A percentile compares a stretch with the other conserved stretches of the same genome.
These are phyloP conservation scores for Metrosideros polymorpha DNA, from an alignment of 441 rosid species.

Conservation along the genomic window DNA sequence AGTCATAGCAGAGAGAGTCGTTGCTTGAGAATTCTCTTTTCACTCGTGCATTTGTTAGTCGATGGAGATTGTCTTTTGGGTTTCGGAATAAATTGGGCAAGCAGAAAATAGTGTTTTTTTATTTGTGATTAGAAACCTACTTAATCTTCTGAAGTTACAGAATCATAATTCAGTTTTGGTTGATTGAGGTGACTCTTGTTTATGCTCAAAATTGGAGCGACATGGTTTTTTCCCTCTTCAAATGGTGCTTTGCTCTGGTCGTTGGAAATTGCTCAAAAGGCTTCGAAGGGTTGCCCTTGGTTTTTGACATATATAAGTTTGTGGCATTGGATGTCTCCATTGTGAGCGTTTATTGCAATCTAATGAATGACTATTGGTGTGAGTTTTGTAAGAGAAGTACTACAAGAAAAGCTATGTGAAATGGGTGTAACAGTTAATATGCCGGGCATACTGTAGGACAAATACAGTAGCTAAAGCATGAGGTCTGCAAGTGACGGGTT, in stretches of 20 bases:
- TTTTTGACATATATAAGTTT: background rate
- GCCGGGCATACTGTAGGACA: background rate
- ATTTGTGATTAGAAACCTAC: background rate
- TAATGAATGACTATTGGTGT: background rate
- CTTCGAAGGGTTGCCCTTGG: background rate
- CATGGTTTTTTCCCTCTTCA: background rate
- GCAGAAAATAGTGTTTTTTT: background rate
- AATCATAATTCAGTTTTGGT: background rate
- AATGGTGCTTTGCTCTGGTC: background rate
- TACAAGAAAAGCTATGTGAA: background rate
- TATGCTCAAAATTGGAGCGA: background rate
- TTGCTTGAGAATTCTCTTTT: background rate
- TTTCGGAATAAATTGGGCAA: background rate
- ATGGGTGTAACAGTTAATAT: background rate
- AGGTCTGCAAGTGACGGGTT: background rate
- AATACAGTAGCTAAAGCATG: background rate
- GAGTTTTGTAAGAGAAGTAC: background rate
- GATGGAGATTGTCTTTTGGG: background rate
- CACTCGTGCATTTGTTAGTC: background rate
- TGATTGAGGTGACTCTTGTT: background rate
- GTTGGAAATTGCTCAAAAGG: background rate
- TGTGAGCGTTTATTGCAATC: background rate
- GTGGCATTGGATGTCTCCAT: background rate
- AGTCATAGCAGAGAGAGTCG: background rate
- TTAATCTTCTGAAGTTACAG: background rate